Evolutionary conservation across 345 rosid species (phyloP), one percentile per base, ranked within the genome.

Genomic region (Psidium guajava): DNA sequence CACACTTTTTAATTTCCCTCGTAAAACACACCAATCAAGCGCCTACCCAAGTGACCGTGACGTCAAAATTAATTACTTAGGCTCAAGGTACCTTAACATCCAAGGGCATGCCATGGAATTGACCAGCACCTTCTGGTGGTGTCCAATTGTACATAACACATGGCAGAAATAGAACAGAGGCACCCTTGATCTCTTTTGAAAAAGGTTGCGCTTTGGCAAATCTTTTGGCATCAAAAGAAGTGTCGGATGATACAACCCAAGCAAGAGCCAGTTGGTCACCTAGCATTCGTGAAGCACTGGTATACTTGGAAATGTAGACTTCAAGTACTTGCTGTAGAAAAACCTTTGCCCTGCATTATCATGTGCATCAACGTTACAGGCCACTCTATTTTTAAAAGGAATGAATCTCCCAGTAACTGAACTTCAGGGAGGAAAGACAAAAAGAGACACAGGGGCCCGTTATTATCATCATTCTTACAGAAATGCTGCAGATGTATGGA

Each of bases 71-170:
- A 42, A 25, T 49, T 58, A 44, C 53, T 27, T 83, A 69, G 18
- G 12, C 44, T 18, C 6, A 69, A 69, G 18, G 32, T 90, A 96
- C 98, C 98, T 95, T 94, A 61, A 97, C 96, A 86, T 97, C 96
- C 88, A 96, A 89, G 52, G 98, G 99, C 99, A 97, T 93, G 91
- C 99, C 99, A 73, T 92, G 99, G 99, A 96, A 97, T 88, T 97
- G 99, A 86, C 99, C 98, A 52, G 99, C 98, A 69, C 98, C 99
- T 87, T 96, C 99, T 1, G 99, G 99, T 77, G 99, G 99, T 80
- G 99, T 97, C 99, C 99, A 96, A 96, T 97, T 97, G 91, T 93
- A 94, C 36, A 88, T 58, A 74, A 95, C 90, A 87, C 99, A 96
- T 9, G 98, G 99, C 88, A 97, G 85, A 86, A 95, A 96, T 14